Base-by-base conservation (phyloP, 768 basidiomycete species). In the Boletus sensibilis region DNA sequence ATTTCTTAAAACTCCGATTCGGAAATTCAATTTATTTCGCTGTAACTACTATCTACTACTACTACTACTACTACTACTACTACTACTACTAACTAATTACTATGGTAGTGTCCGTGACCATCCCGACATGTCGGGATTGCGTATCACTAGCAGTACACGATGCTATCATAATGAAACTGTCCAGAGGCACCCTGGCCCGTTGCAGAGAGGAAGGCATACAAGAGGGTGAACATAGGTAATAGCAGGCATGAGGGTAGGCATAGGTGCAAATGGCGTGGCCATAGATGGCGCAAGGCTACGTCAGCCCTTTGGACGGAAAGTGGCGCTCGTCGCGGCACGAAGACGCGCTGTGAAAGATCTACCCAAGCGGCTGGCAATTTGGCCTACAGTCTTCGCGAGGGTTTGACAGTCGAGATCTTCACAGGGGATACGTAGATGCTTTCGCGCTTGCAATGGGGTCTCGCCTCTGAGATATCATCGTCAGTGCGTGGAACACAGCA, bases 1-100 rank as follows among this genome's bases (percentile, higher is more conserved):
- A 3, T 8, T 35, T 42, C 12, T 70, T 65, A 0, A 54, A 60
- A 40, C 72, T 60, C 72, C 56, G 72, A 23, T 3, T 44, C 66
- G 65, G 66, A 59, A 56, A 57, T 25, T 46, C 0, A 64, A 67
- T 47, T 43, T 27, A 29, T 9, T 9, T 51, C 13, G 33, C 38
- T 3, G 11, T 20, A 25, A 13, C 10, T 7, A 12, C 23, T n/a
- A 27, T 10, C 3, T 14, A 12, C 29, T 13, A 31, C 29, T 25
- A 6, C 21, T 5, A 23, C 3, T 14, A 12, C 29, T 13, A 31
- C 29, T 25, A 6, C 21, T 5, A 23, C n/a, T n/a, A 14, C 3
- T 14, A 12, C 29, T 13, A 31, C 29, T 25, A 6, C 21, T 5
- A 23, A 16, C 11, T 16, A 11, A 20, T 21, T 21, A 25, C 47